Conservation (phyloP, 441 rosid species). For the Syzygium syzygioides region DNA sequence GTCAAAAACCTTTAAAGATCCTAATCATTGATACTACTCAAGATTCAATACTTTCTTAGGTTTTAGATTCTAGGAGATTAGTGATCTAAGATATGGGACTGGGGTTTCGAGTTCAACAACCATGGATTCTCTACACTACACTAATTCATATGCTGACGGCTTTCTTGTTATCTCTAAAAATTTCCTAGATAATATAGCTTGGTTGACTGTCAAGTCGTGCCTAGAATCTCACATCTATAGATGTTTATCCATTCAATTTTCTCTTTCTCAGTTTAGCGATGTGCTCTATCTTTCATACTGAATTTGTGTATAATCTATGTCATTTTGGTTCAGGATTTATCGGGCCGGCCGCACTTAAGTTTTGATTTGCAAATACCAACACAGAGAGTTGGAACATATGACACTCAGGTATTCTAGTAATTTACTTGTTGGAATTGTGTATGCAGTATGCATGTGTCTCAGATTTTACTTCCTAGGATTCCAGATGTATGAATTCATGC, state of each 20-base stretch:
- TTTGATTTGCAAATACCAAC: constrained; percentile 80
- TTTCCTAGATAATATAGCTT: not conserved
- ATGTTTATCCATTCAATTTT: not conserved
- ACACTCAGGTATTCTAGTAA: constrained; percentile 56
- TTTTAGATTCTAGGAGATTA: not conserved
- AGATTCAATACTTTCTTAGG: not conserved
- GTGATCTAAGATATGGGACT: not conserved
- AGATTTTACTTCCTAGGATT: not conserved
- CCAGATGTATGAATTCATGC: not conserved
- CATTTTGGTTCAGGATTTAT: constrained; percentile 50
- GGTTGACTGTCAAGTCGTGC: not conserved
- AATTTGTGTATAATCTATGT: not conserved
- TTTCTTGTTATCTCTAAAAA: not conserved
- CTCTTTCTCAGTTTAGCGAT: not conserved
- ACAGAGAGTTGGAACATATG: constrained; percentile 78
- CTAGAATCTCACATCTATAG: not conserved
- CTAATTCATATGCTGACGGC: not conserved
- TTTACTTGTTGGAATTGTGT: not conserved
- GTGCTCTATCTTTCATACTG: not conserved
- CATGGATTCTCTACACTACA: not conserved
- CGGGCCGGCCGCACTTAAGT: constrained; percentile 80
- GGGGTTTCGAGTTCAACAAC: not conserved
- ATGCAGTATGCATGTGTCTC: not conserved
- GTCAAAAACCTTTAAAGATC: not conserved
- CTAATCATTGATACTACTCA: not conserved